A percentile compares a stretch with the other conserved stretches of the same genome.
These are phyloP conservation scores for Leucosporidium creatinivorum DNA, from an alignment of 768 basidiomycete genomes.

Conservation along the genomic window DNA sequence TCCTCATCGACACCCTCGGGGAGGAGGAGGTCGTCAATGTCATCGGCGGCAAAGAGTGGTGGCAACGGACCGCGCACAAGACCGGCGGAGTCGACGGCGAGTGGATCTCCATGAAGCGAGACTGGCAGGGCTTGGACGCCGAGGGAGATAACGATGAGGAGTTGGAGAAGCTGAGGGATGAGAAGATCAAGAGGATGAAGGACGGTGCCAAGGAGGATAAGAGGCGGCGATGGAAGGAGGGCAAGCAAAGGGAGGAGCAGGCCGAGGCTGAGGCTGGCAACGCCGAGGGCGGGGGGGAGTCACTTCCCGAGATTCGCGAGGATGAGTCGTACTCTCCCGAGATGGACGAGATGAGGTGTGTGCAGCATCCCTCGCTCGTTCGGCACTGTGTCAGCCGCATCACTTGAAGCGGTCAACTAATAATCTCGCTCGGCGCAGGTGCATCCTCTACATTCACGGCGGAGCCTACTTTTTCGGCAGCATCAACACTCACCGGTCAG, in stretches of 20 bases:
- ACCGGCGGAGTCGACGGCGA: slow-evolving; percentile 49
- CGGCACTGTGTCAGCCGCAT: too few species aligned
- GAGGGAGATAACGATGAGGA: slow-evolving; percentile 15
- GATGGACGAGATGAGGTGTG: slow-evolving; percentile 40
- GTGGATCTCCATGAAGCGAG: slow-evolving; percentile 45
- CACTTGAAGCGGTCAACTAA: too few species aligned
- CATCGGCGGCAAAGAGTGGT: slow-evolving; percentile 91
- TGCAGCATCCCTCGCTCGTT: too few species aligned
- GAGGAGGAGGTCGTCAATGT: slow-evolving; percentile 48
- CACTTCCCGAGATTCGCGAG: slow-evolving; percentile 3
- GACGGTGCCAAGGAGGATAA: slow-evolving; percentile 12
- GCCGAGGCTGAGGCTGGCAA: background rate
- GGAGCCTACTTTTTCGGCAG: slow-evolving; percentile 44
- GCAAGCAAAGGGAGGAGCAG: slow-evolving; percentile 3
- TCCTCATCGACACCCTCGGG: slow-evolving; percentile 24
- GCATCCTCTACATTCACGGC: slow-evolving; percentile 45
- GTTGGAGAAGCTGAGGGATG: slow-evolving; percentile 14
- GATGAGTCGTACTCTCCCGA: slow-evolving; percentile 39
- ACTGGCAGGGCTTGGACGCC: slow-evolving; percentile 32
- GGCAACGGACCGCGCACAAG: slow-evolving; percentile 72
- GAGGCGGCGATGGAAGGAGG: slow-evolving; percentile 17
- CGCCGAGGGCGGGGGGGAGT: background rate
- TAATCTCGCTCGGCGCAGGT: slow-evolving; percentile 22
- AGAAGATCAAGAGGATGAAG: slow-evolving; percentile 28
- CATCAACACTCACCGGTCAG: slow-evolving; percentile 40